Evolutionary conservation across 176 grass and related monocot species (phyloP), one percentile per base, ranked within the genome.

Genomic region (Alloteropsis semialata): DNA sequence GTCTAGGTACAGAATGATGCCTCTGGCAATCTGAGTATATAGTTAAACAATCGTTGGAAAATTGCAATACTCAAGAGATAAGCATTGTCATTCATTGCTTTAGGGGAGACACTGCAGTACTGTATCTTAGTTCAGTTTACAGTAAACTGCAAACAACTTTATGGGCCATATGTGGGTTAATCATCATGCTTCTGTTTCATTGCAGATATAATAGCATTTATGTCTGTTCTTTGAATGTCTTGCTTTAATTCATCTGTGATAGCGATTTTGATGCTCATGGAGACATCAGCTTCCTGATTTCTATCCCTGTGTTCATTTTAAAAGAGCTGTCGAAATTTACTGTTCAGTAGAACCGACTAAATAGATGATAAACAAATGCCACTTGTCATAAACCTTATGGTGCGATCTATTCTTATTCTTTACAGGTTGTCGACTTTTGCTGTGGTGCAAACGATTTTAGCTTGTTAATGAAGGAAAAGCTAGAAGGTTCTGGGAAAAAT

Each of bases 381-480:
- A 70, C 34, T 53, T 62, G 25, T 17, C 16, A 19, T 50, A 14
- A 72, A 34, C 21, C 70, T 87, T 45, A 87, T 15, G 6, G 18
- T 85, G 75, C 18, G 38, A 25, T 76, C 55, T 56, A 65, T 82
- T 82, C 37, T 48, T 43, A 69, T 67, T 60, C 32, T 58, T 78
- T 85, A 54, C 67, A 98, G 96, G 82, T 98, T 24, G 92, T 98
- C 55, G 96, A 98, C 84, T 98, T 98, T 83, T 95, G 92, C 57
- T 98, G 96, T 74, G 96, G 96, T 81, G 88, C 96, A 36, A 98
- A 98, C 71, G 96, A 98, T 86, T 98, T 95, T 78, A 91, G 92
- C 84, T 79, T 72, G 67, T 67, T 98, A 54, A 76, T 98, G 96
- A 95, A 91, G 81, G 92, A 93, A 41, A 95, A 90, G 24, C 69